Evolutionary conservation across 257 asterid species (phyloP).

Genomic region (Jaltomata sinuosa): DNA sequence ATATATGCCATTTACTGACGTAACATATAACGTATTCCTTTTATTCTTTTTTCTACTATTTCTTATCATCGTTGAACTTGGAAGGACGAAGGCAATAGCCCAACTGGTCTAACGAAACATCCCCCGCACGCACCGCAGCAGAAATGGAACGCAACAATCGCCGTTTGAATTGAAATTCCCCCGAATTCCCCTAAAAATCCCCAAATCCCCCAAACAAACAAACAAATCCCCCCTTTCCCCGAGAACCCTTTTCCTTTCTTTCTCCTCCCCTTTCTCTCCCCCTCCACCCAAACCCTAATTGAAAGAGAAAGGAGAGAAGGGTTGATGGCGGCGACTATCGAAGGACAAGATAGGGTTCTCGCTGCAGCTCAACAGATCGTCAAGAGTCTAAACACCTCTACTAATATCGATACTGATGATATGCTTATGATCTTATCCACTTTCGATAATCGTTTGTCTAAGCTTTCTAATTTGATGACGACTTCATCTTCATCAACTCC

Average conservation of each 20-base stretch:
- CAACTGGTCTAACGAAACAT: not conserved
- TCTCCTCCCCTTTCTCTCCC: not conserved
- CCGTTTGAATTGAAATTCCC: not conserved
- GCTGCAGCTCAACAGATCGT: conserved; percentile 94
- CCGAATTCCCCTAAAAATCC: not conserved
- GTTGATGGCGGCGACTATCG: conserved; percentile 54
- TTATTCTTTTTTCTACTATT: no score
- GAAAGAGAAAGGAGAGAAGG: not conserved
- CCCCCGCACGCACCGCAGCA: not conserved
- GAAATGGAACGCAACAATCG: not conserved
- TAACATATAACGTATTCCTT: no score
- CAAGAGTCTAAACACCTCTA: conserved; percentile 62
- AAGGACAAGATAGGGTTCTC: conserved; percentile 71
- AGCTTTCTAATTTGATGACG: conserved; percentile 43
- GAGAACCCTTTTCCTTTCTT: not conserved
- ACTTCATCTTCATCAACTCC: conserved; percentile 11
- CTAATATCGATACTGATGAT: conserved; percentile 49
- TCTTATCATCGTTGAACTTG: not conserved
- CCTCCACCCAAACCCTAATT: no score
- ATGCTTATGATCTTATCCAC: conserved; percentile 66
- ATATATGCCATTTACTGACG: no score
- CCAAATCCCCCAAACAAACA: no score
- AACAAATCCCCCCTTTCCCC: not conserved
- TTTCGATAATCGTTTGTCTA: conserved; percentile 76
- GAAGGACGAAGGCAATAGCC: not conserved